Base-by-base conservation (phyloP, 2,329 filamentous ascomycete genomes). In the Zarea fungicola region DNA sequence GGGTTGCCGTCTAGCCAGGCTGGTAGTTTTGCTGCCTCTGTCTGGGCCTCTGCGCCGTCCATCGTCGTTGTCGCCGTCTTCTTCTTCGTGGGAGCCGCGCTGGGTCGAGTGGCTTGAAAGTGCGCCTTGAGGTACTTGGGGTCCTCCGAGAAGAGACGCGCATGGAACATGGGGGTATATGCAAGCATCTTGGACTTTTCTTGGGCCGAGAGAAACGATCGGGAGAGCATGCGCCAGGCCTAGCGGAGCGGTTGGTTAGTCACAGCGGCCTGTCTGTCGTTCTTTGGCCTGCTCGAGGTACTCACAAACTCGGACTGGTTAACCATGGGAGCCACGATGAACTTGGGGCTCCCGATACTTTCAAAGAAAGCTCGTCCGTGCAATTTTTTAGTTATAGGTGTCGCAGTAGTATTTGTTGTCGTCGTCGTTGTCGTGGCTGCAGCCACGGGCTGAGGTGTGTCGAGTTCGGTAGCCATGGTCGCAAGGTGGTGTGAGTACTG, bases 191-290 rank as follows among this genome's bases (percentile, higher is more conserved):
- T 77, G 48, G 76, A 74, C 39, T 81, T 78, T 47, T 83, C 74
- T 42, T 81, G 73, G 6, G 83, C 69, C 2, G 87, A 77, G 59
- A 96, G 82, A 69, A 95, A 97, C 6, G 91, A 96, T 58, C 93
- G 84, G n/a, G 88, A 88, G 56, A 99, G 84, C 77, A 96, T 85
- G 59, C 93, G 87, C 93, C 93, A 99, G 60, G 92, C 93, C 91
- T 96, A 56, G 28, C 11, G 3, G 19, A 19, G 9, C 3, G 10
- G 13, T 32, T 26, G 7, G 35, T 48, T 21, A 41, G 28, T n/a
- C 9, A 14, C 43, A 13, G 37, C 25, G 6, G 29, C 6, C 13
- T 21, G 10, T 22, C 11, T 9, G 11, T n/a, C 4, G 18, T 21
- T 26, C n/a, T 16, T 21, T 36, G 19, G 11, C 5, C 36, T 16